Evolutionary conservation across 1,284 basidiomycete genomes (phyloP).

Genomic region (Coniferiporia sulphurascens): DNA sequence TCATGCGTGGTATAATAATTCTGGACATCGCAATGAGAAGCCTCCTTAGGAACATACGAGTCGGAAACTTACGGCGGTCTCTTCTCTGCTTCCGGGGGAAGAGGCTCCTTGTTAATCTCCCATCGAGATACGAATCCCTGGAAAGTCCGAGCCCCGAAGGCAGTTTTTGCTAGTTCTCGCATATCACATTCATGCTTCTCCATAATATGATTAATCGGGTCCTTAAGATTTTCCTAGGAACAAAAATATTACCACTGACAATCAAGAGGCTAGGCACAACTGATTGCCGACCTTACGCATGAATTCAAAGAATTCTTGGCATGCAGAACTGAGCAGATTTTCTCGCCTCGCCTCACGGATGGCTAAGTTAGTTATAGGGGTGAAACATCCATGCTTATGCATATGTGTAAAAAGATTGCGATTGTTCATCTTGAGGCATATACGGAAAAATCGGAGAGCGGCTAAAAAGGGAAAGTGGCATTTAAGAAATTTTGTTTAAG

Average conservation of each 20-base stretch:
- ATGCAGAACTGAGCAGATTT: constrained; percentile 91
- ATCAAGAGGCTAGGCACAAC: constrained; percentile 3
- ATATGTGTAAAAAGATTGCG: constrained; percentile 83
- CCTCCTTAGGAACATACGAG: constrained; percentile 2
- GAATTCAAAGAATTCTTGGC: constrained; percentile 91
- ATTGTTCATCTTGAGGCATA: constrained; percentile 82
- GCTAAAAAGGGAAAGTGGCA: constrained; percentile 42
- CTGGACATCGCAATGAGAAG: constrained; percentile 4
- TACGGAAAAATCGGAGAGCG: constrained; percentile 87
- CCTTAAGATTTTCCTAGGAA: constrained; percentile 79
- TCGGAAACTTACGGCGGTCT: constrained; percentile 41
- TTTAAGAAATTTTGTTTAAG: neutral
- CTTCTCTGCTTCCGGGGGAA: constrained; percentile 45
- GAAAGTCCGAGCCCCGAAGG: constrained; percentile 66
- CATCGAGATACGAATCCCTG: constrained; percentile 71
- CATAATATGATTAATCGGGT: constrained; percentile 83
- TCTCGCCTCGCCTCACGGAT: constrained; percentile 80
- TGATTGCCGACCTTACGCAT: constrained; percentile 64
- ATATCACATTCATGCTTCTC: constrained; percentile 67
- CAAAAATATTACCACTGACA: constrained; percentile 7
- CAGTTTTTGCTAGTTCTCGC: constrained; percentile 56
- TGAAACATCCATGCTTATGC: constrained; percentile 80
- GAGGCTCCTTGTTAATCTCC: constrained; percentile 89
- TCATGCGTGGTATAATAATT: constrained; percentile 17
- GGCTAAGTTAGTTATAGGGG: constrained; percentile 80